Evolutionary conservation across 257 asterid genomes (phyloP).

Genomic region (Fraxinus quadrangulata): DNA sequence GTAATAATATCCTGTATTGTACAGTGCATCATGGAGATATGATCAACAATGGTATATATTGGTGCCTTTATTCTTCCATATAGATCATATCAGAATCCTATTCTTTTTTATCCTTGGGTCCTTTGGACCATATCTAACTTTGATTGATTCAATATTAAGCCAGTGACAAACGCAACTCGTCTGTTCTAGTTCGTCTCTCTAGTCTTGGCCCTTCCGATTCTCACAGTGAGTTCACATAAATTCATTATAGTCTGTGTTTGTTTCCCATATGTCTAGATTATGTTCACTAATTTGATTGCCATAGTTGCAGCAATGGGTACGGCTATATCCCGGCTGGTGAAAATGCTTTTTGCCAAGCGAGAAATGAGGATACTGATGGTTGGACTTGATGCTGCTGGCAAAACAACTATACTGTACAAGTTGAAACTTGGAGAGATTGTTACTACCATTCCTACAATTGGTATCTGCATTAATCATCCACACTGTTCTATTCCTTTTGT

Average conservation of each 20-base stretch:
- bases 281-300: neutral
- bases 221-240: neutral
- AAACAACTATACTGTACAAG: constrained; percentile 53
- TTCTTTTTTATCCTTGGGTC: constrained; percentile 16
- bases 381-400: constrained; percentile 57
- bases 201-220: neutral
- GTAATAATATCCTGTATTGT: neutral
- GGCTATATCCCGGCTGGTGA: constrained; percentile 41
- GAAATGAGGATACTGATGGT: constrained; percentile 62
- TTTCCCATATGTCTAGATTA: neutral
- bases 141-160: constrained; percentile 6
- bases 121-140: constrained; percentile 14
- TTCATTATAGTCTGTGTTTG: neutral
- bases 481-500: neutral
- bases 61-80: constrained; percentile 28
- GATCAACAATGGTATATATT: neutral
- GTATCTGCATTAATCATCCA: constrained; percentile 20
- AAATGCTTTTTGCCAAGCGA: constrained; percentile 41
- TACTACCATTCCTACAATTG: constrained; percentile 56
- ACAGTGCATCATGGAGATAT: neutral
- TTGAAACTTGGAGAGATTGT: constrained; percentile 53
- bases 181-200: neutral
- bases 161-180: neutral
- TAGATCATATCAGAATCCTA: constrained; percentile 28
- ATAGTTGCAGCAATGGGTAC: constrained; percentile 39